phyloP scores from a whole-genome alignment of 768 basidiomycete species.

The Hirschioporus abietinus region DNA sequence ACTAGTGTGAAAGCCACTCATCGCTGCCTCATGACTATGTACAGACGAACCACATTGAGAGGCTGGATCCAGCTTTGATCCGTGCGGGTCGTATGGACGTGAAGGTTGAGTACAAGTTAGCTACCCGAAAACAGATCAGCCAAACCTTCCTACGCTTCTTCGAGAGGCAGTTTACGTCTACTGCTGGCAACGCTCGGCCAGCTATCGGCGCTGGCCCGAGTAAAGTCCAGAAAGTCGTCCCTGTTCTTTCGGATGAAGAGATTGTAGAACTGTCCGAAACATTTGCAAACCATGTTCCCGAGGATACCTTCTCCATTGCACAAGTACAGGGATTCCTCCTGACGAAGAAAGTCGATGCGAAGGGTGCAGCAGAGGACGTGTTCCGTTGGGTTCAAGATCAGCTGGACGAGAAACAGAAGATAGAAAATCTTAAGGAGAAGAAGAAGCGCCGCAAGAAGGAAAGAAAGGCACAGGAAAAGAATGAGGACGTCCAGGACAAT shows the following conservation, averaged over 20 bases:
- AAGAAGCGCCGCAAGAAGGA: neutral
- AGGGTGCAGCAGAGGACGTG: constrained; percentile 20
- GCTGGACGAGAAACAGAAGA: neutral
- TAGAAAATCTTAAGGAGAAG: neutral
- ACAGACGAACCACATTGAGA: constrained; percentile 51
- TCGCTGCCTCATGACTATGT: neutral
- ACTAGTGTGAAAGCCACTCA: neutral
- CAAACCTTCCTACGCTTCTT: constrained; percentile 50
- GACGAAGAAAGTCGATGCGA: constrained; percentile 23
- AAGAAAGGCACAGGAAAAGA: neutral
- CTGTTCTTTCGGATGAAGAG: constrained; percentile 1
- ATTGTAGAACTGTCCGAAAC: constrained; percentile 27
- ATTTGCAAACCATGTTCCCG: constrained; percentile 41
- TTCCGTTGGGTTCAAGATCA: neutral
- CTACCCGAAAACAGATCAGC: constrained; percentile 40
- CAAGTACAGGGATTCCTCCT: constrained; percentile 60
- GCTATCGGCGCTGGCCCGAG: constrained; percentile 12
- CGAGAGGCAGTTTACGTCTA: constrained; percentile 15
- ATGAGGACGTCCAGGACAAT: neutral
- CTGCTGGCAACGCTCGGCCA: neutral
- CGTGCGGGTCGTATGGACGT: constrained; percentile 55
- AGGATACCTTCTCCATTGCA: constrained; percentile 48
- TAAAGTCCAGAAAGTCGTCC: constrained; percentile 6
- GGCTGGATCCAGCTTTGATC: constrained; percentile 49
- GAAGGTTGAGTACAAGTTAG: constrained; percentile 45